Percentiles rank a stretch among this genome's conserved stretches.
Evolutionary conservation across 345 rosid species (phyloP).

Genomic region (Eucalyptus sp.): DNA sequence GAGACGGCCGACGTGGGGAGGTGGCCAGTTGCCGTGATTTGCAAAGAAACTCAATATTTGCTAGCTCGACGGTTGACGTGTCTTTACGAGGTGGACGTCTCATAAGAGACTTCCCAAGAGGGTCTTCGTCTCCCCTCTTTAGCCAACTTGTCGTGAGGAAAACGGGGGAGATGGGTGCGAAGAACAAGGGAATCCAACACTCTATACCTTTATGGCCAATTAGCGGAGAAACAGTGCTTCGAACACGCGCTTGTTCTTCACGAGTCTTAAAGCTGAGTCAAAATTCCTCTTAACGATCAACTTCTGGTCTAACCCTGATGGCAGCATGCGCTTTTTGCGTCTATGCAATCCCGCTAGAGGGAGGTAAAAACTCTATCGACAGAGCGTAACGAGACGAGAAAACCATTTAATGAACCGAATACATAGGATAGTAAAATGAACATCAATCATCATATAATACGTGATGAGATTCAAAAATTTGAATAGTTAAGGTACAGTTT

Average conservation of each 20-base stretch:
- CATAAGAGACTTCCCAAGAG: neutral
- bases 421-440: rapidly evolving
- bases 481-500: rapidly evolving
- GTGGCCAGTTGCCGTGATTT: neutral
- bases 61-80: neutral
- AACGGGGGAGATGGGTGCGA: neutral
- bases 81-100: neutral
- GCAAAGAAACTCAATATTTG: neutral
- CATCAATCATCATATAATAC: rapidly evolving
- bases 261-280: neutral
- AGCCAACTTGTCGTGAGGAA: neutral
- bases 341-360: neutral
- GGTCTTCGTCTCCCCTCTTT: neutral
- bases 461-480: rapidly evolving
- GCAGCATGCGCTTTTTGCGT: neutral
- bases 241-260: neutral
- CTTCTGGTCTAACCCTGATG: neutral
- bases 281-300: neutral
- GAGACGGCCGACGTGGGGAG: neutral
- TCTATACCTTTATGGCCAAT: neutral
- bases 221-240: neutral
- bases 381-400: rapidly evolving
- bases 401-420: neutral
- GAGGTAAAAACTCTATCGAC: neutral
- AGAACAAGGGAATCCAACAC: neutral